phyloP scores from a whole-genome alignment of 768 basidiomycete genomes.

The Clavulina sp. region DNA sequence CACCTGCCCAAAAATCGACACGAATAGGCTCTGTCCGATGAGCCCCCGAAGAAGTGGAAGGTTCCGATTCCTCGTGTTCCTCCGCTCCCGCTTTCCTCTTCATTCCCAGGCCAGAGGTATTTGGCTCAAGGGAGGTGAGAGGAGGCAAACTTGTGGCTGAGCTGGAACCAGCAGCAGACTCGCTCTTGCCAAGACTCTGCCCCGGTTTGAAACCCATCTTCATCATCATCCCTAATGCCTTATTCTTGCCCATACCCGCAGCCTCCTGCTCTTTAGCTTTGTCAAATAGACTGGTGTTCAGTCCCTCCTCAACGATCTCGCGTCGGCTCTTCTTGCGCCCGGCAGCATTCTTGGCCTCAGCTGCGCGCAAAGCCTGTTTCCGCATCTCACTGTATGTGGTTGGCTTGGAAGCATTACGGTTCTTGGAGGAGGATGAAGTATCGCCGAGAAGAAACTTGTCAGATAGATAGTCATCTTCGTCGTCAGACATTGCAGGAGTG shows the following conservation, averaged over 20 bases:
- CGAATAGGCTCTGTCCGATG: conserved; percentile 55
- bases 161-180: not conserved
- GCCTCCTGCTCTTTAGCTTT: conserved; percentile 40
- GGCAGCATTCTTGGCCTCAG: conserved; percentile 48
- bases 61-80: too few species aligned
- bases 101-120: not conserved
- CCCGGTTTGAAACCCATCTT: conserved; percentile 88
- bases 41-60: conserved; percentile 2
- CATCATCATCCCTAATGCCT: conserved; percentile 79
- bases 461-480: conserved; percentile 76
- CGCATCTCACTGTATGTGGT: conserved; percentile 58
- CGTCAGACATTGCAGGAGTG: conserved; percentile 36
- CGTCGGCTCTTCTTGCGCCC: conserved; percentile 42
- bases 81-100: not conserved
- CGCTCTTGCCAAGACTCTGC: conserved; percentile 40
- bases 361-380: conserved; percentile 39
- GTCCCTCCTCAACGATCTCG: conserved; percentile 57
- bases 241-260: conserved; percentile 36
- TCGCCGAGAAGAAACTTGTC: conserved; percentile 54
- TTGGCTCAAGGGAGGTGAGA: conserved; percentile 1
- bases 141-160: not conserved
- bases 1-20: conserved; percentile 69
- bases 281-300: conserved; percentile 29
- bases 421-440: conserved; percentile 12
- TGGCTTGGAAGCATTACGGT: conserved; percentile 17